Conservation (phyloP, 164 flowering plant genomes). For the Nelumbo lutea region DNA sequence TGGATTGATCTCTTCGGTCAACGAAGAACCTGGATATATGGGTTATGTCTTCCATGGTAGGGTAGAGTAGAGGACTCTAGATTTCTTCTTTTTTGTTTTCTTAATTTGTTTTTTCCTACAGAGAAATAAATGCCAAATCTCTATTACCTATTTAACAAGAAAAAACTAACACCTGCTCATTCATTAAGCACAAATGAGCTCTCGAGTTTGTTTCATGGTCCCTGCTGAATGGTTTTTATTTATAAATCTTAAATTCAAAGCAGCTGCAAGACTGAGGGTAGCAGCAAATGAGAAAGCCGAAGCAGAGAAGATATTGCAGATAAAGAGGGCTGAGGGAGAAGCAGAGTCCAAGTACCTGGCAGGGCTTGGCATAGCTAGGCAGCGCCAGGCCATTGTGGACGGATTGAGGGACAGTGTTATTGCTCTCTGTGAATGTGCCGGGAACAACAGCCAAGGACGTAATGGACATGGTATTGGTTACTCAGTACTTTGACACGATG, state of each 20-base stretch:
- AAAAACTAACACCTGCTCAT: not conserved
- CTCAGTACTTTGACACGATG: too few relatives aligned
- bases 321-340: conserved; percentile 78
- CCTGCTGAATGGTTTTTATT: not conserved
- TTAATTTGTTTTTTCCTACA: too few relatives aligned
- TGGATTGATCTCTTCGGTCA: too few relatives aligned
- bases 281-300: conserved; percentile 87
- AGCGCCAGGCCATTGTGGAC: conserved; percentile 86
- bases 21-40: too few relatives aligned
- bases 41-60: too few relatives aligned
- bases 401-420: conserved; percentile 84
- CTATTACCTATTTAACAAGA: too few relatives aligned
- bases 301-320: conserved; percentile 79
- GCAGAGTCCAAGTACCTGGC: conserved; percentile 73
- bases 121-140: too few relatives aligned
- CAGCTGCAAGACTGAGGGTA: conserved; percentile 72
- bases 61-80: too few relatives aligned
- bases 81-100: too few relatives aligned
- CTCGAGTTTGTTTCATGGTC: not conserved
- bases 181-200: not conserved
- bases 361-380: conserved; percentile 79
- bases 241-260: not conserved
- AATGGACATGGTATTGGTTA: too few relatives aligned
- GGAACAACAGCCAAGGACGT: conserved; percentile 6
- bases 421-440: conserved; percentile 66